Evolutionary conservation across 352 stramenopile genomes (phyloP), one percentile per base, ranked within the genome.

Genomic region (Globisporangium cylindrosporum): DNA sequence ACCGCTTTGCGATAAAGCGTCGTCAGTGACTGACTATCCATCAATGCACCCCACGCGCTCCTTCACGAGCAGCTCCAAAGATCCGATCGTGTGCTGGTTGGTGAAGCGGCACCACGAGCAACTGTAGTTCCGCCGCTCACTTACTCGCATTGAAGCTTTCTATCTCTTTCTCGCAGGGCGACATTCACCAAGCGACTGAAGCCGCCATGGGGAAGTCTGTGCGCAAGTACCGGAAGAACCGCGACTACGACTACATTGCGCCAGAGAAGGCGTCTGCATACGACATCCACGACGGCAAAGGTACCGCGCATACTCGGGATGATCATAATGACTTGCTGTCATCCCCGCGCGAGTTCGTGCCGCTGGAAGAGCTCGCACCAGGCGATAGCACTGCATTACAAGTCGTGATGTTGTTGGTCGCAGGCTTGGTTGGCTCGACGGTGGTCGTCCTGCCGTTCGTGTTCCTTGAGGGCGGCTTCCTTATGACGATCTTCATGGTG

Each of bases 271-370:
- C 70, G 3, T 79, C 76, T 4, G 65, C 74, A 34, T 84, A 86
- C 62, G 69, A 65, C 7, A 74, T 85, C 66, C 69, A 82, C 58
- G 72, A 85, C 49, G 73, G 67, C 18, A 72, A 71, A 46, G 71
- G 68, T 9, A 66, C 71, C 2, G 25, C 12, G 25, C 71, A 70
- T 24, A 34, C 27, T 38, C 34, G 36, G 18, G 12, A 18, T n/a
- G 54, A 72, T 3, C 71, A 86, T 38, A 69, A 76, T n/a, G 80
- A 89, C 60, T 57, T 89, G 29, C 70, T 89, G n/a, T 72, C 73
- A 1, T 77, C 75, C 12, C 75, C 74, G 5, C 61, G 67, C 18
- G 74, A 84, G 38, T 89, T 85, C 46, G 62, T 89, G 8, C 73
- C 81, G 29, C 63, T 85, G 4, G 73, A 78, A 32, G 70, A 84